Percentiles rank a stretch among this genome's conserved stretches.
Evolutionary conservation across 345 rosid genomes (phyloP).

Genomic region (Arabidopsis arenosa): DNA sequence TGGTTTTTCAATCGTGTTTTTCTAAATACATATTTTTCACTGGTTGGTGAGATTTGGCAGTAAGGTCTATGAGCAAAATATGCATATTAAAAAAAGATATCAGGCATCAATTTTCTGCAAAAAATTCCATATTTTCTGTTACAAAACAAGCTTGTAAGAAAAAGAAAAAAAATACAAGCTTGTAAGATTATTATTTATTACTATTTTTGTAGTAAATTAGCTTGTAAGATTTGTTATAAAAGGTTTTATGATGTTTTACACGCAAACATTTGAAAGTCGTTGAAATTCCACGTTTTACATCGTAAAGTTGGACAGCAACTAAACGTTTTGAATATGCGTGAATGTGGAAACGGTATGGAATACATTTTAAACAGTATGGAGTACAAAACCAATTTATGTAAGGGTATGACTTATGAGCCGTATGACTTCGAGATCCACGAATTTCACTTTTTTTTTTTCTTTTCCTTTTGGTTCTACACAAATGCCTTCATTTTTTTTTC

Average conservation of each 20-base stretch:
- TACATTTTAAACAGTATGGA: slow-evolving; percentile 9
- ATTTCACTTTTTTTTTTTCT: neutral
- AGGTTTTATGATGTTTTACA: neutral
- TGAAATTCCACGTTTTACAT: neutral
- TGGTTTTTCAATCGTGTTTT: too few relatives aligned
- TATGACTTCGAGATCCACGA: neutral
- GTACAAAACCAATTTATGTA: neutral
- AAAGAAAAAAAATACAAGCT: too few relatives aligned
- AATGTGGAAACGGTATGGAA: slow-evolving; percentile 3
- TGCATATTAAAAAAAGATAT: neutral
- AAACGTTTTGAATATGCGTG: slow-evolving; percentile 8
- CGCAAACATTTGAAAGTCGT: neutral
- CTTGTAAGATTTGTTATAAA: neutral
- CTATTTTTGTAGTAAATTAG: too few relatives aligned
- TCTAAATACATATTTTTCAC: too few relatives aligned
- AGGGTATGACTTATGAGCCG: neutral
- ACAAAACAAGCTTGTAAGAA: neutral
- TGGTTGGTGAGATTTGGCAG: too few relatives aligned
- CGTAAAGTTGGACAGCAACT: neutral
- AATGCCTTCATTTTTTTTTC: neutral
- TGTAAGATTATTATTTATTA: neutral
- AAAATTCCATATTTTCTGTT: neutral
- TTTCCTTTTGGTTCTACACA: neutral
- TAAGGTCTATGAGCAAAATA: too few relatives aligned
- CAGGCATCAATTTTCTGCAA: neutral